Evolutionary conservation across 176 grass and related monocot species (phyloP), one percentile per base, ranked within the genome.

Genomic region (Eleusine indica): DNA sequence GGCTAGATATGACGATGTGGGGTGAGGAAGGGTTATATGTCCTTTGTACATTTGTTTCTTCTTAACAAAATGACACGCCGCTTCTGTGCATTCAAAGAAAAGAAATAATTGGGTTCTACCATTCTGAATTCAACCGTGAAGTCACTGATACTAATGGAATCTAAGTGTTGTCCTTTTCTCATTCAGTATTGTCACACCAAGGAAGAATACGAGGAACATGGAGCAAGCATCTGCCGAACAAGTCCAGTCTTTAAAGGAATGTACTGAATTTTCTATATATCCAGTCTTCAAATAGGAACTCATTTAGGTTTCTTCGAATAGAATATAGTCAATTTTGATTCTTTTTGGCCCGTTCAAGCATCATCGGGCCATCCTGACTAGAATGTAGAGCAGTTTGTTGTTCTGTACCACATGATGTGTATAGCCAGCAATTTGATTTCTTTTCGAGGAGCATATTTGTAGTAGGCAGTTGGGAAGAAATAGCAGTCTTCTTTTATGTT

Each of bases 191-290:
- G 91, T 71, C 91, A 92, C 76, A 99, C 97, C 51, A 99, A 99
- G 84, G 97, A 94, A 87, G 97, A 94, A 42, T 99, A 99, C 0
- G 96, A 99, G 81, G 96, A 99, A 83, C 86, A 95, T 80, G 93
- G 97, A 89, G 93, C 97, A 83, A 89, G 93, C 84, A 96, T 99
- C 81, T 96, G 97, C 76, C 74, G 97, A 66, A 99, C 97, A 47
- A 99, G 93, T 74, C 91, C 97, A 11, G 92, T 99, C 48, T 99
- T 99, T 74, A 99, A 96, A 94, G 97, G 97, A 81, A 99, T 96
- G 93, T 99, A 99, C 78, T 96, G 83, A 96, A 48, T 67, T 75
- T 84, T 71, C 37, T 39, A 18, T 54, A 25, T 37, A 38, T 19
- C 61, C 9, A 25, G 83, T 79, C 16, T 73, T 77, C 82, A 19